Evolutionary conservation across 2,329 filamentous ascomycete species (phyloP).

Genomic region (Phialophora expanda): DNA sequence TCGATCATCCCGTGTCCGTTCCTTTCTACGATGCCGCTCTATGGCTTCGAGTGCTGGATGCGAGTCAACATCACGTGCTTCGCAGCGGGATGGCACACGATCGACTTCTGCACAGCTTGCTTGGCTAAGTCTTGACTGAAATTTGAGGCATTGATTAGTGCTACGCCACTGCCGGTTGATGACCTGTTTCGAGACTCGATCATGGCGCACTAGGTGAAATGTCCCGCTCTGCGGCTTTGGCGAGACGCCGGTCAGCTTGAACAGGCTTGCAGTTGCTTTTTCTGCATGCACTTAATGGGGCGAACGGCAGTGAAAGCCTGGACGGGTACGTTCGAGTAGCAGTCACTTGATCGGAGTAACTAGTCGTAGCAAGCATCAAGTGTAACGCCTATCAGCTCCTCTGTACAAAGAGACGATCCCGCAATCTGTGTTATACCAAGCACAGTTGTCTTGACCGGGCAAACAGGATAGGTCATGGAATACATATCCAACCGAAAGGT

Average conservation of each 20-base stretch:
- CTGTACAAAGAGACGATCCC: neutral
- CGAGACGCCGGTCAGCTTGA: conserved; percentile 17
- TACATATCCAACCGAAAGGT: conserved; percentile 3
- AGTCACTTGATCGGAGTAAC: neutral
- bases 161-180: conserved; percentile 8
- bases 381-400: neutral
- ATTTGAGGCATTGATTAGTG: conserved; percentile 7
- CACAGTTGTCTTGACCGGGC: neutral
- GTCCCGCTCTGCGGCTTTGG: conserved; percentile 4
- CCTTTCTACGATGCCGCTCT: neutral
- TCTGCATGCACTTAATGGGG: conserved; percentile 13
- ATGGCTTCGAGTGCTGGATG: neutral
- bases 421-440: neutral
- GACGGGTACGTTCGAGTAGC: neutral
- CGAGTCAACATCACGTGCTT: conserved; percentile 10
- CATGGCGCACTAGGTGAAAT: conserved; percentile 10
- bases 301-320: neutral
- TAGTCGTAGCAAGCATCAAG: neutral
- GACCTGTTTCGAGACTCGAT: conserved; percentile 3
- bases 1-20: neutral
- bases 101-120: neutral
- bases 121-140: neutral
- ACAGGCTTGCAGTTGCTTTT: conserved; percentile 1
- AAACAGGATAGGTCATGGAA: conserved; percentile 1
- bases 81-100: neutral